These are phyloP conservation scores for Leishmania mexicana DNA, from an alignment of 208 protist genomes.

Conservation along the genomic window DNA sequence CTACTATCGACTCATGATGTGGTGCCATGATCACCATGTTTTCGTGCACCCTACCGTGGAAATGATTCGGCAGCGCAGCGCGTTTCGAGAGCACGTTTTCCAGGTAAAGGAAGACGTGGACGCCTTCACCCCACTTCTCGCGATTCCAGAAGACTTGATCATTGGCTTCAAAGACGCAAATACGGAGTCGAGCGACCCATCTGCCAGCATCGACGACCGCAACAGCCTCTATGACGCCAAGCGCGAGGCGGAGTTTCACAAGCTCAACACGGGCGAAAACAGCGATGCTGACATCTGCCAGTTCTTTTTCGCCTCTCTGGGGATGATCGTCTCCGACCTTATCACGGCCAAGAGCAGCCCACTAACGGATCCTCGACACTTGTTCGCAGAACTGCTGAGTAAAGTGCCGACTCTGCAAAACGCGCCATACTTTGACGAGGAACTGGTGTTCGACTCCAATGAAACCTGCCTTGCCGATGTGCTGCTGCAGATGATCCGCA, in stretches of 20 bases:
- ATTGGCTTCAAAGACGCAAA: conserved; percentile 79
- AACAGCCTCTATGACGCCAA: conserved; percentile 75
- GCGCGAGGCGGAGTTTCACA: conserved; percentile 76
- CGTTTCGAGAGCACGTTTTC: conserved; percentile 82
- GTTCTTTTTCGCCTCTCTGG: conserved; percentile 87
- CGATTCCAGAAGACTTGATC: conserved; percentile 73
- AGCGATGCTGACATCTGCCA: conserved; percentile 77
- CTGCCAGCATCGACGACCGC: conserved; percentile 24
- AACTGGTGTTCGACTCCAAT: conserved; percentile 67
- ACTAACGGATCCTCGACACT: conserved; percentile 67
- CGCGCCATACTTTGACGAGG: conserved; percentile 87
- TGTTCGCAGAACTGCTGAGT: conserved; percentile 70
- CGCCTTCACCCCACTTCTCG: conserved; percentile 70
- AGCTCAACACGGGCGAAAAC: conserved; percentile 58
- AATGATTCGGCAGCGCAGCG: conserved; percentile 38
- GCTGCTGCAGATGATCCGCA: conserved; percentile 92
- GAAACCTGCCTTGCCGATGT: conserved; percentile 83
- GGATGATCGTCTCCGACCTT: conserved; percentile 89
- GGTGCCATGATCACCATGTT: conserved; percentile 82
- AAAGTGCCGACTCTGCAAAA: conserved; percentile 82
- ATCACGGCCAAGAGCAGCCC: conserved; percentile 77
- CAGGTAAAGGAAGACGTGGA: conserved; percentile 57
- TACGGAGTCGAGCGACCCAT: conserved; percentile 12
- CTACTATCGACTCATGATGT: conserved; percentile 88
- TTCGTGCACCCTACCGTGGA: conserved; percentile 75